Evolutionary conservation across 1,284 basidiomycete genomes (phyloP).

Genomic region (Coriolopsis trogii): DNA sequence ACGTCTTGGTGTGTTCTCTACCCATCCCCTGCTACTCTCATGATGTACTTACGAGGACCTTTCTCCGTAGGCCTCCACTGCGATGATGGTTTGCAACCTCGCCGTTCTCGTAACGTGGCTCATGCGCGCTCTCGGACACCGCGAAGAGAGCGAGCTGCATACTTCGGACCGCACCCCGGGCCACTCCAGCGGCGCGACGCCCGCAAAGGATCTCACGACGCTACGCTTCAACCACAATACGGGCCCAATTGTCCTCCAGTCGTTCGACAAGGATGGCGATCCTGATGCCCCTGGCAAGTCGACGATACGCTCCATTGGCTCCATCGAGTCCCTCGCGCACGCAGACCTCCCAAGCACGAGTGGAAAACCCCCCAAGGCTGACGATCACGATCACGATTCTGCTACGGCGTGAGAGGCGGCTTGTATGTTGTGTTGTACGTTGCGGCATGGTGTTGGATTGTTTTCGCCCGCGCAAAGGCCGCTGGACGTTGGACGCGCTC

Average conservation of each 20-base stretch:
- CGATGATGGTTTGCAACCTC: conserved; percentile 30
- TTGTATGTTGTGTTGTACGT: too few species aligned
- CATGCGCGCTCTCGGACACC: conserved; percentile 18
- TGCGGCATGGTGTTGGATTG: too few species aligned
- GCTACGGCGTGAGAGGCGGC: neutral
- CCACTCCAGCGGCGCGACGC: neutral
- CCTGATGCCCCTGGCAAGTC: neutral
- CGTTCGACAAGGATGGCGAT: conserved; percentile 1
- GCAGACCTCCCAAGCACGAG: neutral
- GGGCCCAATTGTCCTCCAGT: conserved; percentile 14
- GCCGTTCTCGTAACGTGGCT: conserved; percentile 30
- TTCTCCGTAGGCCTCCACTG: conserved; percentile 23
- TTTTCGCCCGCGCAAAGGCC: too few species aligned
- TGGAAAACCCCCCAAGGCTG: too few species aligned
- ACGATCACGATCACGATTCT: neutral
- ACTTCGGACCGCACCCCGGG: conserved; percentile 2
- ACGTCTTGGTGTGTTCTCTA: conserved; percentile 22
- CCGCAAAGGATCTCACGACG: conserved; percentile 15
- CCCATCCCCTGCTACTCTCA: neutral
- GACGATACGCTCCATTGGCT: neutral
- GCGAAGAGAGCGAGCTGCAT: conserved; percentile 16
- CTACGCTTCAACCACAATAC: conserved; percentile 22
- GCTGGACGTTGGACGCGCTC: too few species aligned
- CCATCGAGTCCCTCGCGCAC: conserved; percentile 2
- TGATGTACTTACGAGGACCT: neutral